Conservation (phyloP, 1,139 yeast genomes). For the Suhomyces choctaworum region DNA sequence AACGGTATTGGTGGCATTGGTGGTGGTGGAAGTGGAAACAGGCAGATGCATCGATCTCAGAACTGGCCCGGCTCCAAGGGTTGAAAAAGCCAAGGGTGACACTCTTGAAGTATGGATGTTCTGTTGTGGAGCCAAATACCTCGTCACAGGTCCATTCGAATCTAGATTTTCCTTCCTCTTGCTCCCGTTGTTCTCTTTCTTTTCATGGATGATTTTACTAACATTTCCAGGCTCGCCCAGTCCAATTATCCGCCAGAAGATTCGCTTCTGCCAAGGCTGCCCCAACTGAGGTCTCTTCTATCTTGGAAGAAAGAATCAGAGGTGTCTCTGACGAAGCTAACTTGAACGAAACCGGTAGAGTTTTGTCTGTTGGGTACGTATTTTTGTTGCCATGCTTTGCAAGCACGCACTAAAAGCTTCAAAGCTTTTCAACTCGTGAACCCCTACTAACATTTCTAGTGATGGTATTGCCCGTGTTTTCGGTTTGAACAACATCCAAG, state of each 20-base stretch:
- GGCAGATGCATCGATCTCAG: too few species aligned
- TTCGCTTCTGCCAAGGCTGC: slow-evolving; percentile 97
- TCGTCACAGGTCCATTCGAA: too few species aligned
- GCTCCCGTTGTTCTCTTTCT: background rate
- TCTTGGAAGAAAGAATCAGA: slow-evolving; percentile 98
- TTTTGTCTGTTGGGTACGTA: slow-evolving; percentile 73
- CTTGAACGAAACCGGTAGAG: slow-evolving; percentile 99
- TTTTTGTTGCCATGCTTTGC: background rate
- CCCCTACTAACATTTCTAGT: slow-evolving; percentile 42
- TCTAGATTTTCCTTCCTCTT: too few species aligned
- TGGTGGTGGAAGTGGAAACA: background rate
- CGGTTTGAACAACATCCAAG: slow-evolving; percentile 99
- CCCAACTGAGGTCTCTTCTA: slow-evolving; percentile 98
- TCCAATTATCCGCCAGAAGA: slow-evolving; percentile 63
- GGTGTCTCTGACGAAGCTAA: slow-evolving; percentile 97
- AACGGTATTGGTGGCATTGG: background rate
- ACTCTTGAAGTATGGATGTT: too few species aligned
- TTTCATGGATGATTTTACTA: too few species aligned
- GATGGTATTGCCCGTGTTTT: slow-evolving; percentile 99
- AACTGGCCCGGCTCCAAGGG: too few species aligned
- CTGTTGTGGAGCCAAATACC: too few species aligned
- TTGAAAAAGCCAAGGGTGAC: too few species aligned
- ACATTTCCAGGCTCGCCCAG: slow-evolving; percentile 64
- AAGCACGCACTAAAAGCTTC: too few species aligned
- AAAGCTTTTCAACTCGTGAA: too few species aligned